Conservation (phyloP, 192 early-diverging fungal species). For the Coemansia sp. region DNA sequence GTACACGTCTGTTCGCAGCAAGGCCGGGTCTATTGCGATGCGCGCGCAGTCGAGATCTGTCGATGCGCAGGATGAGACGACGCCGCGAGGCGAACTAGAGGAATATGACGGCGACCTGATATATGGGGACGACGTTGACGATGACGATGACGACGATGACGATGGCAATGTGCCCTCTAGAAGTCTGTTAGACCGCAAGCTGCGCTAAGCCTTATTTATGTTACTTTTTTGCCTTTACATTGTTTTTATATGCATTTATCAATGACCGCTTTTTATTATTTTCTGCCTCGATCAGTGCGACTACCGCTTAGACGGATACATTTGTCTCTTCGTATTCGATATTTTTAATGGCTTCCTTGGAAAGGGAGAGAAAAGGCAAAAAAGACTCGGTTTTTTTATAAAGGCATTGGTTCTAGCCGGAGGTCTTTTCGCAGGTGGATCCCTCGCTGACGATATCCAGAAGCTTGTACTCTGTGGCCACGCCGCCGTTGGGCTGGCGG, state of each 20-base stretch:
- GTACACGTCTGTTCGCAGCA: conserved; percentile 5
- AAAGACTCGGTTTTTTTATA: too few relatives aligned
- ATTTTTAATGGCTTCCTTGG: too few relatives aligned
- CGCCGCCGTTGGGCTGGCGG: conserved; percentile 35
- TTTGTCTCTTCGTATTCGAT: too few relatives aligned
- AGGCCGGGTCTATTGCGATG: conserved; percentile 3
- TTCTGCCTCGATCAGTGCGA: too few relatives aligned
- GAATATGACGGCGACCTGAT: neutral
- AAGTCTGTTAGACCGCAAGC: conserved; percentile 16
- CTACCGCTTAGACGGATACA: too few relatives aligned
- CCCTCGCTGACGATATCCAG: conserved; percentile 52
- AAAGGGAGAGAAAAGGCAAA: neutral
- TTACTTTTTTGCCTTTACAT: neutral
- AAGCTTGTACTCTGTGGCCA: conserved; percentile 44
- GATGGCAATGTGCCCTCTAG: neutral
- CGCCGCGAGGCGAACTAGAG: neutral
- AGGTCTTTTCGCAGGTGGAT: conserved; percentile 29
- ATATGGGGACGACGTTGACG: too few relatives aligned
- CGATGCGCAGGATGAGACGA: neutral
- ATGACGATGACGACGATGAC: neutral
- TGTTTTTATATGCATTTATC: neutral
- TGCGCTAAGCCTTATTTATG: conserved; percentile 1
- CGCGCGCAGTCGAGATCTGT: neutral
- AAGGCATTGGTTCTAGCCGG: neutral
- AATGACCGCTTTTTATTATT: neutral